Evolutionary conservation across 73 alveolate genomes (phyloP).

Genomic region (Durusdinium trenchii): DNA sequence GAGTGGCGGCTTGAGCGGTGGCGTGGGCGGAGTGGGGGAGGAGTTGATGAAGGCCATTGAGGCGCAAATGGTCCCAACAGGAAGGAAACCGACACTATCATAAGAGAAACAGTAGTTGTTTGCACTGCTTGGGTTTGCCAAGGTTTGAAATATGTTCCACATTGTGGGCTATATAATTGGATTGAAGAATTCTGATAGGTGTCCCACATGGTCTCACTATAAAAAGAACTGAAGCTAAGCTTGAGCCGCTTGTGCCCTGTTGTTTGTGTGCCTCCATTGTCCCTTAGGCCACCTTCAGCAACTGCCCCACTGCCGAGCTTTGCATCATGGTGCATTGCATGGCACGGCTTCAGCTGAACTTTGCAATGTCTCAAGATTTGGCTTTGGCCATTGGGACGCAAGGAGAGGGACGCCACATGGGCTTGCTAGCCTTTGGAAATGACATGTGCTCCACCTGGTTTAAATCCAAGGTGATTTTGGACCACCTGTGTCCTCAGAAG

Average conservation of each 20-base stretch:
- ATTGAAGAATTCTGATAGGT: too few species aligned
- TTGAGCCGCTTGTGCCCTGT: background rate
- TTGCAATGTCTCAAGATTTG: background rate
- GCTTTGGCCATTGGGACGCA: background rate
- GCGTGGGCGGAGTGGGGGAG: background rate
- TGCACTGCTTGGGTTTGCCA: background rate
- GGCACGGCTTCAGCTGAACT: constrained; percentile 24
- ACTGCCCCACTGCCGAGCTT: constrained; percentile 36
- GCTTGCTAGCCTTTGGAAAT: too few species aligned
- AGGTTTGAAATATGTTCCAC: background rate
- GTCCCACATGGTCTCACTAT: too few species aligned
- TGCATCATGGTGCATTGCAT: constrained; percentile 64
- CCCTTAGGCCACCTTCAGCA: background rate
- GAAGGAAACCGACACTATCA: background rate
- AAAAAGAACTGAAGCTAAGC: background rate
- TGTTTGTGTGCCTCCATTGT: background rate
- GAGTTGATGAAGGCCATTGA: background rate
- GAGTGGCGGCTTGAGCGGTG: background rate
- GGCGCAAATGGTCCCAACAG: background rate
- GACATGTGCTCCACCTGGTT: too few species aligned
- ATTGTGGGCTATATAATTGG: too few species aligned
- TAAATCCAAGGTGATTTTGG: too few species aligned
- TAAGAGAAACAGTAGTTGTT: background rate
- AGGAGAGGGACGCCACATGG: background rate
- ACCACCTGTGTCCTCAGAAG: background rate